Evolutionary conservation across 805 yeast genomes (phyloP).

Genomic region (Suhomyces kilbournensis): DNA sequence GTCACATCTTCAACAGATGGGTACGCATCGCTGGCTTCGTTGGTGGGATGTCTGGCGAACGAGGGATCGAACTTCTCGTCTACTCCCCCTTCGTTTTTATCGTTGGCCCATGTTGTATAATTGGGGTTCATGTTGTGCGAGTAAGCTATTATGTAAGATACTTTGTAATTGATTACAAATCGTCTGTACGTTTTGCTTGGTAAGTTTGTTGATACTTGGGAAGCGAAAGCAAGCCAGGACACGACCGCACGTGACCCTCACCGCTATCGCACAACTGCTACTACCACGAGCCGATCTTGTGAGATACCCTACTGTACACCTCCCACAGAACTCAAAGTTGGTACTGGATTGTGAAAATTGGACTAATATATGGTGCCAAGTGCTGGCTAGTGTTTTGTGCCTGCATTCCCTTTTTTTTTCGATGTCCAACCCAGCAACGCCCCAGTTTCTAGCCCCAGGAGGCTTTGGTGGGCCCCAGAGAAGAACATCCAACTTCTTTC

Average conservation of each 20-base stretch:
- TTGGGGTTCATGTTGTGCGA: slow-evolving; percentile 19
- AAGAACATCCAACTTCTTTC: slow-evolving; percentile 16
- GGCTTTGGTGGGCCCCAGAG: slow-evolving; percentile 5
- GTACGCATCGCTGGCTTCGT: slow-evolving; percentile 14
- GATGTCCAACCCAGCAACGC: slow-evolving; percentile 2
- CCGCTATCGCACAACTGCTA: background rate
- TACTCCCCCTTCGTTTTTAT: slow-evolving; percentile 16
- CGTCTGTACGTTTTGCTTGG: background rate
- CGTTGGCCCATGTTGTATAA: slow-evolving; percentile 23
- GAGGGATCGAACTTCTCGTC: slow-evolving; percentile 32
- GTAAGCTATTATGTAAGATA: slow-evolving; percentile 7
- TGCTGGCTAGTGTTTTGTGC: background rate
- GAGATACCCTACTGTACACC: background rate
- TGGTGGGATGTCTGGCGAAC: slow-evolving; percentile 23
- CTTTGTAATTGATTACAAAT: slow-evolving; percentile 16
- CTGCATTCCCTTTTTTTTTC: background rate
- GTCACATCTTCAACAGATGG: slow-evolving; percentile 24
- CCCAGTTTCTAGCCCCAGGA: slow-evolving; percentile 1
- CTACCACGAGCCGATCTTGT: background rate
- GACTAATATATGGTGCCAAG: background rate
- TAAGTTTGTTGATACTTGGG: background rate
- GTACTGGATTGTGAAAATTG: background rate
- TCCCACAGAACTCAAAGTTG: background rate
- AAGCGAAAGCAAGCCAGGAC: background rate
- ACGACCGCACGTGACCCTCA: background rate